phyloP scores from a whole-genome alignment of 2,329 filamentous ascomycete genomes.

The Fusarium paranaense region DNA sequence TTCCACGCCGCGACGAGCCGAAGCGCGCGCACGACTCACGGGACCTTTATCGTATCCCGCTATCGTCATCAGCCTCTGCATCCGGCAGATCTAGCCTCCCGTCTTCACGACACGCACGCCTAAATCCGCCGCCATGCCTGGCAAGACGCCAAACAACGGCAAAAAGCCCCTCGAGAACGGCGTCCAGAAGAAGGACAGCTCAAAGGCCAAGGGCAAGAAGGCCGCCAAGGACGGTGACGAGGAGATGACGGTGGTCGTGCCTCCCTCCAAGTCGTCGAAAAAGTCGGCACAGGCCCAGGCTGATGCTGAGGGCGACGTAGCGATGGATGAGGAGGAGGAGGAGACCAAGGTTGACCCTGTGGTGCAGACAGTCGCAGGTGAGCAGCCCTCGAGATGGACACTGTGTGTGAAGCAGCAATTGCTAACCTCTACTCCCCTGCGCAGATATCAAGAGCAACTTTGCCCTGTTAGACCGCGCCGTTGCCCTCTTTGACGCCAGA shows the following conservation, averaged over 20 bases:
- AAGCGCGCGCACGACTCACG: constrained; percentile 43
- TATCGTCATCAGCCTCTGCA: constrained; percentile 34
- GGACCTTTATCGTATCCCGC: constrained; percentile 24
- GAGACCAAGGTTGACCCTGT: constrained; percentile 71
- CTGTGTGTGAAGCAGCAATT: constrained; percentile 1
- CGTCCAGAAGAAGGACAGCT: constrained; percentile 72
- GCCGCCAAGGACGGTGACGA: constrained; percentile 74
- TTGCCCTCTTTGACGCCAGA: constrained; percentile 91
- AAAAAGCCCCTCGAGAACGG: constrained; percentile 78
- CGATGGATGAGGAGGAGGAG: constrained; percentile 72
- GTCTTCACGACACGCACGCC: constrained; percentile 13
- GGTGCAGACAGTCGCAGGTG: constrained; percentile 71
- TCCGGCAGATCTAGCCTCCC: constrained; percentile 19
- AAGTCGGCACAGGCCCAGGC: constrained; percentile 67
- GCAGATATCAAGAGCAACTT: constrained; percentile 97
- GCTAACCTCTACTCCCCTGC: constrained; percentile 34
- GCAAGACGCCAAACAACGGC: constrained; percentile 80
- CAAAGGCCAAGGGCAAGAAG: constrained; percentile 76
- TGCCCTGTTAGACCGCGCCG: constrained; percentile 88
- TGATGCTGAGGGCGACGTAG: constrained; percentile 76
- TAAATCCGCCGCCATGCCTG: constrained; percentile 66
- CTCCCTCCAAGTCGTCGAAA: constrained; percentile 74
- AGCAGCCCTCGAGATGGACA: constrained; percentile 36
- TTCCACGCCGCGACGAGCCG: constrained; percentile 37
- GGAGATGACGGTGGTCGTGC: constrained; percentile 86